Evolutionary conservation across 495 filamentous ascomycete genomes (phyloP).

Genomic region (Penicillium atrosanguineum): DNA sequence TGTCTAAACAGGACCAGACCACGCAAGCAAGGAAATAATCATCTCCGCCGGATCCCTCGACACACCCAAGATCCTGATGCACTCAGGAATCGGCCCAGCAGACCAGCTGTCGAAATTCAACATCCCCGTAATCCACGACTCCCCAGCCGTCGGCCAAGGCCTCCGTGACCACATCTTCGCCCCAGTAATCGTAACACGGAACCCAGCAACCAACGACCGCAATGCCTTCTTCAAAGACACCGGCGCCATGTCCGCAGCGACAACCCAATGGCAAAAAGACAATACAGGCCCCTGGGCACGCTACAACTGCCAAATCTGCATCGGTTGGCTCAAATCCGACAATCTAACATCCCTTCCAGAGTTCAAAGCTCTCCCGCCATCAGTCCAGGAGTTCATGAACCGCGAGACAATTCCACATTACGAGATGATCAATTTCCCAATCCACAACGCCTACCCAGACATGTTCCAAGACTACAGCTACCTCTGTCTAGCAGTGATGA

Average conservation of each 20-base stretch:
- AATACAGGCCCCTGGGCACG: constrained; percentile 44
- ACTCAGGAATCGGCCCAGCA: constrained; percentile 39
- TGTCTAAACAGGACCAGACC: constrained; percentile 6
- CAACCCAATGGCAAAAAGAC: constrained; percentile 44
- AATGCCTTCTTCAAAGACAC: constrained; percentile 28
- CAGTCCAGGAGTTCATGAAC: constrained; percentile 38
- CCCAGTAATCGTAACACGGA: constrained; percentile 19
- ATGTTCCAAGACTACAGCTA: constrained; percentile 33
- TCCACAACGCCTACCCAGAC: constrained; percentile 27
- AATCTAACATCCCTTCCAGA: constrained; percentile 33
- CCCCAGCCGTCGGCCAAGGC: constrained; percentile 29
- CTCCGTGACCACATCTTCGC: constrained; percentile 28
- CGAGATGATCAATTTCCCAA: constrained; percentile 37
- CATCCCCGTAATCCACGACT: constrained; percentile 25
- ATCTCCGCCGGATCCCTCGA: constrained; percentile 45
- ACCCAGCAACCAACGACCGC: constrained; percentile 18
- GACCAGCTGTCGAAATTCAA: constrained; percentile 17
- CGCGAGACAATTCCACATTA: constrained; percentile 48
- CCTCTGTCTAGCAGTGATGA: constrained; percentile 23
- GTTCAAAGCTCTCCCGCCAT: constrained; percentile 42
- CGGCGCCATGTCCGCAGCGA: constrained; percentile 32
- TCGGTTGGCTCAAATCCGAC: constrained; percentile 57
- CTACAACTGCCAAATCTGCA: constrained; percentile 37
- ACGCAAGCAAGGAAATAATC: constrained; percentile 42
- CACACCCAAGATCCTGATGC: constrained; percentile 47